A percentile compares a stretch with the other conserved stretches of the same genome.
phyloP scores from a whole-genome alignment of 1,284 basidiomycete species.

The Pulveroboletus sp. region DNA sequence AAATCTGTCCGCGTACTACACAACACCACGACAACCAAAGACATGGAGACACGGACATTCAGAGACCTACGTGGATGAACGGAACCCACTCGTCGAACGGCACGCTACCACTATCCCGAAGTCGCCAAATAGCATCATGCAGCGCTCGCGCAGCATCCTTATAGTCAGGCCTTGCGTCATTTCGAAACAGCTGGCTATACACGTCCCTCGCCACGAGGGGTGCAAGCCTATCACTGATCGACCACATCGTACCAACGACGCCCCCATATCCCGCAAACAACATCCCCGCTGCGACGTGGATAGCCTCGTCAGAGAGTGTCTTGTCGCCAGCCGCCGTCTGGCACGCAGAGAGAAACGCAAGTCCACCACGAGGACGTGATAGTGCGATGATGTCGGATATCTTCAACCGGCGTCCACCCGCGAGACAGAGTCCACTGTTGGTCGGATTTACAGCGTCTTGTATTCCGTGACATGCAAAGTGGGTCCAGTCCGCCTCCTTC shows the following conservation, averaged over 20 bases:
- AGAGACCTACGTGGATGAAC: too few species aligned
- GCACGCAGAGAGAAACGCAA: too few species aligned
- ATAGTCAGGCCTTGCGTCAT: not conserved
- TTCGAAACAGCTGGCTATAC: not conserved
- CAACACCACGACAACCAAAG: too few species aligned
- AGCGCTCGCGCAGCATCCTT: not conserved
- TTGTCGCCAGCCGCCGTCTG: too few species aligned
- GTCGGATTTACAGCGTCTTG: not conserved
- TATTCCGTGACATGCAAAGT: not conserved
- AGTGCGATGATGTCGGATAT: too few species aligned
- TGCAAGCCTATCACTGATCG: not conserved
- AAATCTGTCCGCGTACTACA: too few species aligned
- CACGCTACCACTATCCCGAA: not conserved
- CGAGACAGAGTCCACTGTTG: too few species aligned
- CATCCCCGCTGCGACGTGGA: too few species aligned
- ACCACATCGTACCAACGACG: not conserved
- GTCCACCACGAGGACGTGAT: too few species aligned
- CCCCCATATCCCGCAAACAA: not conserved
- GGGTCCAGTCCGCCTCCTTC: not conserved
- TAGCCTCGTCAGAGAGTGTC: not conserved
- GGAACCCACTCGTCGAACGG: too few species aligned
- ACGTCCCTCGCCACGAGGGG: not conserved
- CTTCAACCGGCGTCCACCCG: too few species aligned
- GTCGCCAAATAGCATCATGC: not conserved
- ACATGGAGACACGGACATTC: too few species aligned